Percentiles rank a stretch among this genome's conserved stretches.
These are phyloP conservation scores for Wickerhamiella qilinensis DNA, from an alignment of 805 yeast species.

Conservation along the genomic window DNA sequence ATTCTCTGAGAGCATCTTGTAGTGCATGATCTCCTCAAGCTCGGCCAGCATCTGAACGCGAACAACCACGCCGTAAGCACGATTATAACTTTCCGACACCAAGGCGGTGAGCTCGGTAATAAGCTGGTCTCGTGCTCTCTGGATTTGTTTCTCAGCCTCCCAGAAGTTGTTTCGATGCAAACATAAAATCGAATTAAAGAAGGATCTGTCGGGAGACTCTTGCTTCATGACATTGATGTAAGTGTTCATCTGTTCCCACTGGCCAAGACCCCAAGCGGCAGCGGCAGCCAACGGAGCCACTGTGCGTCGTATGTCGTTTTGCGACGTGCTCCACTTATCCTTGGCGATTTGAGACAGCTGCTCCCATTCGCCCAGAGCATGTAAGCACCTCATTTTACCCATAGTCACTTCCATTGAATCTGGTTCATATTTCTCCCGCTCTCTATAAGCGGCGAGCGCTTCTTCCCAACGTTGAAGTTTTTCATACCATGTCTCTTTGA, in stretches of 20 bases:
- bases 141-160: constrained; percentile 64
- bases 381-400: constrained; percentile 97
- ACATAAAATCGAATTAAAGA: constrained; percentile 78
- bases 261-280: constrained; percentile 95
- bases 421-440: constrained; percentile 42
- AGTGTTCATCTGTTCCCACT: constrained; percentile 92
- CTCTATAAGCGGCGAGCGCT: constrained; percentile 78
- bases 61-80: constrained; percentile 94
- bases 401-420: constrained; percentile 68
- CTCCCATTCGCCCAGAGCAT: constrained; percentile 99
- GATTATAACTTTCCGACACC: constrained; percentile 86
- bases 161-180: constrained; percentile 75
- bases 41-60: constrained; percentile 96
- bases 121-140: constrained; percentile 71
- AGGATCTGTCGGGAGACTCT: constrained; percentile 89
- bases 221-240: constrained; percentile 79
- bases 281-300: constrained; percentile 98
- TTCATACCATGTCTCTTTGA: constrained; percentile 96
- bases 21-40: constrained; percentile 81
- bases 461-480: constrained; percentile 97
- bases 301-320: constrained; percentile 56
- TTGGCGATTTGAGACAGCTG: constrained; percentile 71
- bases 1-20: constrained; percentile 69
- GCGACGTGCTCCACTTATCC: constrained; percentile 64
- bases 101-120: constrained; percentile 89